Evolutionary conservation across 2,329 filamentous ascomycete species (phyloP).

Genomic region (Trichoderma sp.): DNA sequence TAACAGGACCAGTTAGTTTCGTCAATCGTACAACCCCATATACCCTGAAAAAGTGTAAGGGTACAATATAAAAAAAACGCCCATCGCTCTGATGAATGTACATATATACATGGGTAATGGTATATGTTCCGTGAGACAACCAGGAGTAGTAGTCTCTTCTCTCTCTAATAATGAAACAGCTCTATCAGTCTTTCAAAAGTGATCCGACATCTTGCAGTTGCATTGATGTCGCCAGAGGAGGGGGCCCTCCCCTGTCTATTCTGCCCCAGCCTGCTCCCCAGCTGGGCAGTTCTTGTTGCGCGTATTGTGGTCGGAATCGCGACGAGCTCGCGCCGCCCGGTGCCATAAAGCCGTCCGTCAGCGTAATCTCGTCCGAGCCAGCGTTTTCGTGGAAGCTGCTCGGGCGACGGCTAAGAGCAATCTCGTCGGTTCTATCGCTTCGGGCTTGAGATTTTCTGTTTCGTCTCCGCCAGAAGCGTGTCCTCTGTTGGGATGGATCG

Average conservation of each 20-base stretch:
- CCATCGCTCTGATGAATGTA: constrained; percentile 8
- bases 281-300: constrained; percentile 27
- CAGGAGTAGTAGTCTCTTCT: background rate
- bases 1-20: background rate
- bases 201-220: constrained; percentile 24
- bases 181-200: constrained; percentile 20
- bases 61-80: background rate
- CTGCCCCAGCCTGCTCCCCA: constrained; percentile 38
- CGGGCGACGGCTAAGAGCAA: constrained; percentile 36
- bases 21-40: constrained; percentile 4
- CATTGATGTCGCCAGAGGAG: constrained; percentile 26
- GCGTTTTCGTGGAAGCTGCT: constrained; percentile 27
- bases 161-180: background rate
- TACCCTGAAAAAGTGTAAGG: background rate
- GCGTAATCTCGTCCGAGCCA: constrained; percentile 18
- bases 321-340: constrained; percentile 1
- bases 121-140: background rate
- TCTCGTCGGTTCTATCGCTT: constrained; percentile 35
- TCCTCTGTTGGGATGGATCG: constrained; percentile 27
- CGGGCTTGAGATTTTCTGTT: constrained; percentile 31
- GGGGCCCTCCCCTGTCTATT: constrained; percentile 33
- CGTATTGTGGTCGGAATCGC: background rate
- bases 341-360: constrained; percentile 5
- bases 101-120: constrained; percentile 1
- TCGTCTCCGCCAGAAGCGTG: constrained; percentile 34